These are phyloP conservation scores for Puccinia hordei DNA, from an alignment of 1,284 basidiomycete genomes.

Conservation along the genomic window DNA sequence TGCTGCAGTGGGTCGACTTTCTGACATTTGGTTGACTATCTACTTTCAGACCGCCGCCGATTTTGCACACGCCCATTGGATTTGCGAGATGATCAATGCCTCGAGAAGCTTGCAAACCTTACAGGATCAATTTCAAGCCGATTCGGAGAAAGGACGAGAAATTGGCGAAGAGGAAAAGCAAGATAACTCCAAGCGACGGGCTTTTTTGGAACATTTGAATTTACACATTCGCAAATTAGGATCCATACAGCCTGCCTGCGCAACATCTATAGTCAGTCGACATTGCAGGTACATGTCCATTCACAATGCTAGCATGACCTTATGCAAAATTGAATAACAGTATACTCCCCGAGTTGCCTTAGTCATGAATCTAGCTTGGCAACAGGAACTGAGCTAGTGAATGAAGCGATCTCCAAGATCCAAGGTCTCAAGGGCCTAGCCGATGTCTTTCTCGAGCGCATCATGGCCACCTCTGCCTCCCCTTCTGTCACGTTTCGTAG, in stretches of 20 bases:
- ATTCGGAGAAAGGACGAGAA: background rate
- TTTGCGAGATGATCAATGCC: slow-evolving; percentile 33
- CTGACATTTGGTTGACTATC: slow-evolving; percentile 8
- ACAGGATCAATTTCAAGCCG: slow-evolving; percentile 4
- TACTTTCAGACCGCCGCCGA: slow-evolving; percentile 31
- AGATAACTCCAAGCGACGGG: background rate
- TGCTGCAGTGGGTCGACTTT: background rate
- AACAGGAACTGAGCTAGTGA: background rate
- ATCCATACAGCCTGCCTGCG: slow-evolving; percentile 17
- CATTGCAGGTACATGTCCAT: slow-evolving; percentile 14
- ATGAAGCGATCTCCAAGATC: slow-evolving; percentile 42
- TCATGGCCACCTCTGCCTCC: slow-evolving; percentile 37
- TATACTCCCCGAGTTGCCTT: background rate
- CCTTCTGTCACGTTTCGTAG: slow-evolving; percentile 47
- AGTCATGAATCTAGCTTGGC: slow-evolving; percentile 10
- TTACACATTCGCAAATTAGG: slow-evolving; percentile 16
- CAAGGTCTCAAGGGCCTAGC: slow-evolving; percentile 42
- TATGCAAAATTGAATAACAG: background rate
- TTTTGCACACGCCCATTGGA: slow-evolving; percentile 47
- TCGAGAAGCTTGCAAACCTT: slow-evolving; percentile 18
- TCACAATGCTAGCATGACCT: background rate
- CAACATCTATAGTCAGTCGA: slow-evolving; percentile 4
- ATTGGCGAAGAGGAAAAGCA: slow-evolving; percentile 2
- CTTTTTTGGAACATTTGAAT: slow-evolving; percentile 15
- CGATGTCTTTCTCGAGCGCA: slow-evolving; percentile 42